Evolutionary conservation across 768 basidiomycete genomes (phyloP).

Genomic region (Clitopilus hobsonii): DNA sequence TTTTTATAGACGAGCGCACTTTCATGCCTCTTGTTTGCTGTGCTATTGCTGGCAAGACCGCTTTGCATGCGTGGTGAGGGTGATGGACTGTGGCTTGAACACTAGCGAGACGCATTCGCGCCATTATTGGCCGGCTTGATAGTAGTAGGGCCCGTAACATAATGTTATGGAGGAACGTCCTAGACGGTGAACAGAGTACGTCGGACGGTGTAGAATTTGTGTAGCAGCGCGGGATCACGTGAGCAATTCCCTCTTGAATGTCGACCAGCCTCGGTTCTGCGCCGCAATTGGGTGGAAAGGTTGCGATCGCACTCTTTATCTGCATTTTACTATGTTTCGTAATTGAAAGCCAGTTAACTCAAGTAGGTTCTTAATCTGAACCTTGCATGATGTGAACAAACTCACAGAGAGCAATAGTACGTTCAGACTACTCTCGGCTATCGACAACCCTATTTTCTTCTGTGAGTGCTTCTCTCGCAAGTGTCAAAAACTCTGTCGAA

Average conservation of each 20-base stretch:
- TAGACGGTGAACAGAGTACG: conserved; percentile 8
- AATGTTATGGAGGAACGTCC: conserved; percentile 8
- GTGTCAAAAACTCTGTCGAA: not conserved
- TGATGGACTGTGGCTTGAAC: conserved; percentile 25
- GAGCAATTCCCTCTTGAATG: conserved; percentile 16
- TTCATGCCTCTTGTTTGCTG: conserved; percentile 88
- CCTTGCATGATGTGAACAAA: too few relatives aligned
- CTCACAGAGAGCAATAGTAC: conserved; percentile 48
- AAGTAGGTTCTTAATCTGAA: too few relatives aligned
- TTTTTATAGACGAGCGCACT: conserved; percentile 90
- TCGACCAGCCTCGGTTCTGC: conserved; percentile 17
- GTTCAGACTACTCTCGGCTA: conserved; percentile 75
- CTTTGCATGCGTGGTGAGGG: conserved; percentile 21
- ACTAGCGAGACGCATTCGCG: conserved; percentile 39
- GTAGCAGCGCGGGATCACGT: conserved; percentile 6
- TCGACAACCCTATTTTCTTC: conserved; percentile 84
- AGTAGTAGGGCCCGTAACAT: conserved; percentile 68
- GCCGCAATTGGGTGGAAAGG: conserved; percentile 40
- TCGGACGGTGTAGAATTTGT: not conserved
- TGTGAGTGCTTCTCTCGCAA: conserved; percentile 49
- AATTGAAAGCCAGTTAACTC: conserved; percentile 68
- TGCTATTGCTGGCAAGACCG: conserved; percentile 21
- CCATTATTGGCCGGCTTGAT: conserved; percentile 57
- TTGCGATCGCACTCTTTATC: conserved; percentile 53
- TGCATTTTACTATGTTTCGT: conserved; percentile 69